Evolutionary conservation across 1,284 basidiomycete species (phyloP), one percentile per base, ranked within the genome.

Genomic region (Flammula alnicola): DNA sequence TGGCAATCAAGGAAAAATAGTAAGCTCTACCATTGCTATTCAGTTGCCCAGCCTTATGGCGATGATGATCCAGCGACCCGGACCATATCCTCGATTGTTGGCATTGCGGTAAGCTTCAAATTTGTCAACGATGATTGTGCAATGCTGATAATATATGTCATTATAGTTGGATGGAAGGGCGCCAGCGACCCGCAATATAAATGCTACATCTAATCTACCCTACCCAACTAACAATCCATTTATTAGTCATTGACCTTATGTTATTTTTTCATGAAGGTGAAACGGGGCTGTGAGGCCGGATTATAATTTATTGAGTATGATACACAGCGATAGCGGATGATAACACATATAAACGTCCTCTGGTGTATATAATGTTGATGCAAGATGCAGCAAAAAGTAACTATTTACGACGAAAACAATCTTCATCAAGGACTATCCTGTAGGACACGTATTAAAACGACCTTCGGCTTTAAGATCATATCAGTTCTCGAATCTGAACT

Each of bases 1-100:
- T 81, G 12, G 49, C 57, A 9, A 72, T 83, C 52, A 84, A 84
- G 66, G 51, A 74, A 54, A 79, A 80, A 66, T 84, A 83, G 80
- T 82, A 55, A 45, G 77, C 64, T 4, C 51, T 38, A 41, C 17
- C 23, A 8, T 43, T 22, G 3, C 32, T 17, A 19, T 32, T 44
- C 7, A 10, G 10, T 39, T 2, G 23, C 8, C 4, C 35, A 33
- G 40, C n/a, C 47, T 37, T 9, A 25, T 22, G 17, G 4, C 26
- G 16, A 11, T 10, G n/a, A n/a, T 14, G 22, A 37, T 38, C 7
- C 50, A 81, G 80, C 60, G 82, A 84, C 59, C 80, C 81, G 14
- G 52, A 75, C 16, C 69, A 72, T 17, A 60, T 83, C 16, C 63
- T 84, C 12, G 79, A 83, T 58, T 83, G 81, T 58, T 84, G 80